Evolutionary conservation across 257 asterid species (phyloP).

Genomic region (Solanum tarapatanum): DNA sequence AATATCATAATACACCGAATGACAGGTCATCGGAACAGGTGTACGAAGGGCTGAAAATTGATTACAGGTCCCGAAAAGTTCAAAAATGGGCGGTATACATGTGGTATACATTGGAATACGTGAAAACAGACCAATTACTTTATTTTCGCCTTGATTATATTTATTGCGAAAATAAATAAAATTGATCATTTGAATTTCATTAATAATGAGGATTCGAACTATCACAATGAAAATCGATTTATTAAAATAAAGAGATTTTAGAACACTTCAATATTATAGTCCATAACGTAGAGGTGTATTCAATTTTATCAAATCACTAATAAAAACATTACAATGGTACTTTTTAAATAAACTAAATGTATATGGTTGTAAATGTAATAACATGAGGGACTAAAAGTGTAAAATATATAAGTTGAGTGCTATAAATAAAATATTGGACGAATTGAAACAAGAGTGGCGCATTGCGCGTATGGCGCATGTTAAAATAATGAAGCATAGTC

Average conservation of each 20-base stretch:
- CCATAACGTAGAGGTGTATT: neutral
- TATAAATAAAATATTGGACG: conserved; percentile 36
- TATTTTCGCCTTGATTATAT: no score
- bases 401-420: neutral
- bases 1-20: no score
- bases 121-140: no score
- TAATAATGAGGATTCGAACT: no score
- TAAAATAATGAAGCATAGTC: conserved; percentile 16
- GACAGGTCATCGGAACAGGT: no score
- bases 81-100: no score
- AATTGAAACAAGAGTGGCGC: conserved; percentile 18
- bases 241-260: neutral
- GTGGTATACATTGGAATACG: no score
- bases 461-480: conserved; percentile 14
- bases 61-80: no score
- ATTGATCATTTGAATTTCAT: no score
- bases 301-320: neutral
- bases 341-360: neutral
- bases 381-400: neutral
- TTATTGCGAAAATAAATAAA: no score
- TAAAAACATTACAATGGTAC: neutral
- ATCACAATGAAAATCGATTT: no score
- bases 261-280: neutral
- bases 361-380: neutral
- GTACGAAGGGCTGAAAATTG: no score